Conservation (phyloP, 2,329 filamentous ascomycete genomes). For the Paecilomyces variotii region DNA sequence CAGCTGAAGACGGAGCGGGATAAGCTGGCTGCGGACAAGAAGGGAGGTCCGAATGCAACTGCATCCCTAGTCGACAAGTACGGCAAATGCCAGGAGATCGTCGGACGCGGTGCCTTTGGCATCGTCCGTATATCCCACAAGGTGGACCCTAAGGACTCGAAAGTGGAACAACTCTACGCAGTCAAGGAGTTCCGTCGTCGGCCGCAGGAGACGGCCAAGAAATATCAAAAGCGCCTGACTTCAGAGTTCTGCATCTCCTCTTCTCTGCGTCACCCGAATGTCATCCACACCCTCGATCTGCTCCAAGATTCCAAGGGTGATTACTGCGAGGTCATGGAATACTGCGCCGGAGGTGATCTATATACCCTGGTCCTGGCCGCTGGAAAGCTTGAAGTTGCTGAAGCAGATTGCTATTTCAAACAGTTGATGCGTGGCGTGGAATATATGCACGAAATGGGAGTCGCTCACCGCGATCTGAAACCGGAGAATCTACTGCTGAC, state of each 20-base stretch:
- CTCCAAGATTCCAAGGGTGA: constrained; percentile 94
- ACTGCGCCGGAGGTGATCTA: constrained; percentile 90
- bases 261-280: constrained; percentile 89
- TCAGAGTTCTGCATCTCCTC: constrained; percentile 99
- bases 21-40: constrained; percentile 64
- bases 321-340: constrained; percentile 99
- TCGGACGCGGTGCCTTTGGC: constrained; percentile 91
- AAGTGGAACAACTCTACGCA: constrained; percentile 81
- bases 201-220: constrained; percentile 90
- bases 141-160: constrained; percentile 68
- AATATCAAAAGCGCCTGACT: constrained; percentile 94
- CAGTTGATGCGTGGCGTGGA: constrained; percentile 98
- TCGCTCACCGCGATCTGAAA: constrained; percentile 92
- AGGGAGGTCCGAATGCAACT: constrained; percentile 63
- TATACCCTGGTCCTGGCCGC: constrained; percentile 89
- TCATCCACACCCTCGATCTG: constrained; percentile 94
- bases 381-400: constrained; percentile 76
- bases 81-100: constrained; percentile 94
- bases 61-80: constrained; percentile 90
- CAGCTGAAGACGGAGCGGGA: constrained; percentile 85
- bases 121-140: constrained; percentile 98
- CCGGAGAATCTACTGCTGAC: constrained; percentile 94
- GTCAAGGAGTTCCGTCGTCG: constrained; percentile 96
- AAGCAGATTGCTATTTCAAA: constrained; percentile 98
- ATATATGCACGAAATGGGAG: constrained; percentile 99